These are phyloP conservation scores for Leishmania gerbilli DNA, from an alignment of 208 protist species.

Conservation along the genomic window DNA sequence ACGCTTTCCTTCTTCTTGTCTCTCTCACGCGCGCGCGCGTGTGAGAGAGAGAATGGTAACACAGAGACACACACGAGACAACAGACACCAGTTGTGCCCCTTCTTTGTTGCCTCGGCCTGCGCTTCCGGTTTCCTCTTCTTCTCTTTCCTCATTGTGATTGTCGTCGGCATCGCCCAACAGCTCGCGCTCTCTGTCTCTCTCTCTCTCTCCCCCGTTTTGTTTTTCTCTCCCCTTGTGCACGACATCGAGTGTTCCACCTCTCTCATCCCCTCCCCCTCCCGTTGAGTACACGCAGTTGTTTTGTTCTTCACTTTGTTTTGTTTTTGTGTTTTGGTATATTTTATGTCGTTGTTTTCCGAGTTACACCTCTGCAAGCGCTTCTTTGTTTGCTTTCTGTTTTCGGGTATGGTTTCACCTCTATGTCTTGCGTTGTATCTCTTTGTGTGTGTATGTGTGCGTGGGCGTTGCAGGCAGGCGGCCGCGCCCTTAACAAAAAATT, in stretches of 20 bases:
- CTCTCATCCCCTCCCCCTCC: background rate
- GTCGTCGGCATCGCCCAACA: background rate
- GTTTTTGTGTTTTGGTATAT: too few species aligned
- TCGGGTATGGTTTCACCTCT: background rate
- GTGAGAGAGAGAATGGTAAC: background rate
- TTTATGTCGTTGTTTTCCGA: background rate
- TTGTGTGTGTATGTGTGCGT: background rate
- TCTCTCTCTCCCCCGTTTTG: background rate
- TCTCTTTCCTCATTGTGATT: background rate
- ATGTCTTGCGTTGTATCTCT: background rate
- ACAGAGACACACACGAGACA: background rate
- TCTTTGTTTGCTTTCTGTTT: constrained; percentile 11
- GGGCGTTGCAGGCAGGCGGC: background rate
- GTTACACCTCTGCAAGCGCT: constrained; percentile 8
- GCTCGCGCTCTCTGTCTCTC: background rate
- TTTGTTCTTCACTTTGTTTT: background rate
- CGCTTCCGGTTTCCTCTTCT: background rate
- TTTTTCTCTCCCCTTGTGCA: background rate
- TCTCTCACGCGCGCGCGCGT: too few species aligned
- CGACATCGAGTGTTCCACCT: background rate
- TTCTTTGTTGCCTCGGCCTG: background rate
- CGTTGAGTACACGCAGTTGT: background rate
- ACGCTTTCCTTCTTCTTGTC: background rate
- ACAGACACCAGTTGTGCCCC: background rate
- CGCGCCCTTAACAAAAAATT: constrained; percentile 4